phyloP scores from a whole-genome alignment of 257 asterid genomes.

The Knoxia roxburghii region DNA sequence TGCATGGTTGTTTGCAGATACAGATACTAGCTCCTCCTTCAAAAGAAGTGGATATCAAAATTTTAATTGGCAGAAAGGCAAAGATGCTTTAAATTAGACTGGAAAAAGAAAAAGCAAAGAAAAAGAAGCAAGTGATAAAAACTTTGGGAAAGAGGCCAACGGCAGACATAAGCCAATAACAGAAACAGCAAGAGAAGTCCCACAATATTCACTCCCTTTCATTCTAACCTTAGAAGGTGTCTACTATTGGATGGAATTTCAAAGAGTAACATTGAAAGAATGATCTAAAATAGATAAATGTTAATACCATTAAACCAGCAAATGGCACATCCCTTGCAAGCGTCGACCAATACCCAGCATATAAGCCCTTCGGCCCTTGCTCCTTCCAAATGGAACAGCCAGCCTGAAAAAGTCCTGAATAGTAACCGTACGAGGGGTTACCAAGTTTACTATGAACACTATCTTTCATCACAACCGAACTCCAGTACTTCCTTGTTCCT shows the following conservation, averaged over 20 bases:
- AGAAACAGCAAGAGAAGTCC: not conserved
- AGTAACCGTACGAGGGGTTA: constrained; percentile 50
- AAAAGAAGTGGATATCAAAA: not conserved
- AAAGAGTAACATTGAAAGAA: not conserved
- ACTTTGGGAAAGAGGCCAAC: not conserved
- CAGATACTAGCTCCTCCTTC: not conserved
- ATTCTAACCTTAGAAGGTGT: not conserved
- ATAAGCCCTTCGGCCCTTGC: constrained; percentile 70
- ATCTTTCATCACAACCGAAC: constrained; percentile 46
- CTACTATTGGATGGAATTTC: not conserved
- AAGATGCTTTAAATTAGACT: no score
- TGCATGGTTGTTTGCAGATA: not conserved
- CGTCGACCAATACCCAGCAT: constrained; percentile 85
- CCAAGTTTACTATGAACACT: constrained; percentile 39
- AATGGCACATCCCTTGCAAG: constrained; percentile 86
- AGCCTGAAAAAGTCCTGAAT: constrained; percentile 80
- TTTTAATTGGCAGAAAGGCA: not conserved
- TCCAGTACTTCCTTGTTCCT: constrained; percentile 73
- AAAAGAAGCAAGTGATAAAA: not conserved
- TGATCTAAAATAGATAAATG: constrained; percentile 6
- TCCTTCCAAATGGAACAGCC: constrained; percentile 81
- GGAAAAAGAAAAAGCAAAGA: not conserved
- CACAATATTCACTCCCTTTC: not conserved
- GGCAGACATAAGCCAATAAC: not conserved
- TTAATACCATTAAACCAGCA: constrained; percentile 77